Percentiles rank a stretch among this genome's conserved stretches.
Conservation (phyloP, 2,329 filamentous ascomycete genomes). For the Alternaria gansuensis region DNA sequence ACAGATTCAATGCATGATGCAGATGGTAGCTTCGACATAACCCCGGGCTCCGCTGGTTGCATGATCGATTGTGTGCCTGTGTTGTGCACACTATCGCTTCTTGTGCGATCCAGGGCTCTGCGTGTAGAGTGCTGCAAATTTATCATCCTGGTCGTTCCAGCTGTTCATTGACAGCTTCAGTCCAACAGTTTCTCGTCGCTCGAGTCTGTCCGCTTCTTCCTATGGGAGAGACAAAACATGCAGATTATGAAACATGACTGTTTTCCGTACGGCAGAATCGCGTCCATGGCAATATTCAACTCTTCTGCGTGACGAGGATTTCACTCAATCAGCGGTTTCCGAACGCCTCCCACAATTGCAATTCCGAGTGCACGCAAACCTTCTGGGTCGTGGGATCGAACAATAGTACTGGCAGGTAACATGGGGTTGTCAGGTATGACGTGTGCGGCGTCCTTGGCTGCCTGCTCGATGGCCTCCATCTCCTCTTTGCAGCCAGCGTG, state of each 20-base stretch:
- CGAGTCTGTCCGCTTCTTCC: not conserved
- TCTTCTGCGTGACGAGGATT: not conserved
- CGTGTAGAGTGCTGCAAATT: not conserved
- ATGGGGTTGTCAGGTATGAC: slow-evolving; percentile 91
- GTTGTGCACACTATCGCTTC: not conserved
- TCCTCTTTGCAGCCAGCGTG: slow-evolving; percentile 97
- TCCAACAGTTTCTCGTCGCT: not conserved
- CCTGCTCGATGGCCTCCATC: slow-evolving; percentile 97
- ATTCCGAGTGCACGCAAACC: slow-evolving; percentile 69
- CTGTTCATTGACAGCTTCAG: not conserved
- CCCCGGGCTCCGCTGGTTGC: not conserved
- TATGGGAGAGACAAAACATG: not conserved
- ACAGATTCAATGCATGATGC: slow-evolving; percentile 14
- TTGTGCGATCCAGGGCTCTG: not conserved
- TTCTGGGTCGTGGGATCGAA: slow-evolving; percentile 76
- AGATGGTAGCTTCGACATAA: slow-evolving; percentile 7
- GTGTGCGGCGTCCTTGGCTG: slow-evolving; percentile 88
- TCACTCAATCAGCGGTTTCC: slow-evolving; percentile 74
- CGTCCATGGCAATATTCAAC: slow-evolving; percentile 6
- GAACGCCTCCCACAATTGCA: slow-evolving; percentile 68
- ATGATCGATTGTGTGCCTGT: slow-evolving; percentile 3
- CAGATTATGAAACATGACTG: not conserved
- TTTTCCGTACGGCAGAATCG: slow-evolving; percentile 2
- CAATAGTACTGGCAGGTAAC: slow-evolving; percentile 85
- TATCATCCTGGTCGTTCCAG: not conserved